Evolutionary conservation across 176 grass and related monocot genomes (phyloP).

Genomic region (Musa acuminata): DNA sequence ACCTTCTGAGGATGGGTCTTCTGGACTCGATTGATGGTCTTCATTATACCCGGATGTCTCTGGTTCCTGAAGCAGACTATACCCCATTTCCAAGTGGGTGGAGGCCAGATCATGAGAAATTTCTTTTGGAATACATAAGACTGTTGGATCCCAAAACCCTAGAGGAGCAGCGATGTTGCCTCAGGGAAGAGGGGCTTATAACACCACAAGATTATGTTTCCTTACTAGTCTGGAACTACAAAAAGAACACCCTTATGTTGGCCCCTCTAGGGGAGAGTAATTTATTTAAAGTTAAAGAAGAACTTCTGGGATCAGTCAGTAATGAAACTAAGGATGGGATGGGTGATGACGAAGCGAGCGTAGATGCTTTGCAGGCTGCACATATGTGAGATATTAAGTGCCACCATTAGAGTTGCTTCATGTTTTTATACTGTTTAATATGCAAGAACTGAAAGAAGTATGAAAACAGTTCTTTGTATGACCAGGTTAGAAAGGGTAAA

Average conservation of each 20-base stretch:
- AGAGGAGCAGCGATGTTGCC: constrained; percentile 46
- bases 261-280: constrained; percentile 35
- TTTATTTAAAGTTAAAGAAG: constrained; percentile 33
- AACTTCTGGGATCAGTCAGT: constrained; percentile 30
- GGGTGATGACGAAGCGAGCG: constrained; percentile 5
- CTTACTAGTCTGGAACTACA: constrained; percentile 94
- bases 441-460: not conserved
- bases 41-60: constrained; percentile 92
- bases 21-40: constrained; percentile 86
- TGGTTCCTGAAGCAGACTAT: constrained; percentile 94
- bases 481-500: not conserved
- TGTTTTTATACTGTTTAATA: not conserved
- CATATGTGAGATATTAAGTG: not conserved
- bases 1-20: constrained; percentile 88
- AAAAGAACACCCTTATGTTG: constrained; percentile 68
- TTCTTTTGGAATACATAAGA: constrained; percentile 83
- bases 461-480: not conserved
- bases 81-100: constrained; percentile 58
- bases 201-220: constrained; percentile 84
- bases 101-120: constrained; percentile 72
- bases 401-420: not conserved
- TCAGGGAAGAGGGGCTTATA: constrained; percentile 82
- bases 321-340: constrained; percentile 34
- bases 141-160: constrained; percentile 59
- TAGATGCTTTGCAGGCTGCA: constrained; percentile 10